Base-by-base conservation (phyloP, 441 rosid genomes). In the Melastoma candidum region DNA sequence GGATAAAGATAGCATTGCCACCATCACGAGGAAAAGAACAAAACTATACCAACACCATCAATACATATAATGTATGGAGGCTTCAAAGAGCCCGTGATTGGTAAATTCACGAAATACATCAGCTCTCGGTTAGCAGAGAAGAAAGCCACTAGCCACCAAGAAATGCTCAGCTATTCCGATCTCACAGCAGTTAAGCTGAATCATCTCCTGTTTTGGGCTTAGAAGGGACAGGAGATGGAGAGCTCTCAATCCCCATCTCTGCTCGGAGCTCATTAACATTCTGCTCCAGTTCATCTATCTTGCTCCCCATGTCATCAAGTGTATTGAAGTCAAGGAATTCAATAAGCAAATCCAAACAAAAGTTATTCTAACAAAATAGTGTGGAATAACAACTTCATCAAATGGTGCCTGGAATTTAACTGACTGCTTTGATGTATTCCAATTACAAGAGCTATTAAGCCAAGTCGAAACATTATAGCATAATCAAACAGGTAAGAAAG, bases 201-300 rank as follows among this genome's bases (percentile, higher is more conserved):
- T 68, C 73, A 58, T 70, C 83, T 26, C 71, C 75, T 0, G 74
- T 56, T 54, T 63, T 71, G 46, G 65, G 54, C 82, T 76, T 80
- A 5, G 77, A 63, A 11, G 81, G 66, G 66, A 65, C 52, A 22
- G 90, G 75, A 26, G 82, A 74, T 47, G 85, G 83, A 26, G 85
- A 74, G 41, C 81, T 85, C 64, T 83, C 90, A 57, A 81, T 82
- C 14, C 87, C 88, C 81, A 75, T 80, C 66, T 84, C 86, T 57
- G 74, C 64, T 61, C 69, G 73, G 14, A 78, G 70, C 48, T 79
- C 86, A 36, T 76, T 74, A 53, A 81, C 69, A 68, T 83, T 70
- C 69, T 84, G 77, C 69, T 79, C 93, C 84, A 81, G 66, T 54
- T 84, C 89, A 27, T 84, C 76, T 63, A 77, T 76, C 53, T 51